Evolutionary conservation across 805 yeast genomes (phyloP), one percentile per base, ranked within the genome.

Genomic region (Zygoascus bituminiphila): DNA sequence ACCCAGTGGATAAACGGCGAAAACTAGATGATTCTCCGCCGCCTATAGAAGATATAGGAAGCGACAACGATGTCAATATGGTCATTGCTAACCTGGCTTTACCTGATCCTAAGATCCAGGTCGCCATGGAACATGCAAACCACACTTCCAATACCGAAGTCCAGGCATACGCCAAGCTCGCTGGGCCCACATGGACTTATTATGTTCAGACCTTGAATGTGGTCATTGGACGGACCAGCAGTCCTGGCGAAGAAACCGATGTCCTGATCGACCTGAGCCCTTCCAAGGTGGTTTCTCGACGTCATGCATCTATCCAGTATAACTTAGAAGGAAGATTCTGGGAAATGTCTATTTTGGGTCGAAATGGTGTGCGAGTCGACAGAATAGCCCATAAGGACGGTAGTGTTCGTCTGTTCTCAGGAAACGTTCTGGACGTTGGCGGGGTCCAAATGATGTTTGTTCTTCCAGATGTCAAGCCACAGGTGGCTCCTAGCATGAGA

Each of bases 371-470:
- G 22, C 82, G 89, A 58, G 79, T 93, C 22, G 96, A 93, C 68
- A 85, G 87, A 25, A 67, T 64, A n/a, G 65, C 74, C 38, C 62
- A 70, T 36, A 66, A 65, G 23, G 72, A 70, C 8, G 58, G 62
- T 10, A 72, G 75, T 2, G 67, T 57, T 26, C 51, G 81, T 10
- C 73, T 93, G 48, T 75, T 76, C 46, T 82, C 94, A 1, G 98
- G 98, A n/a, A 85, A 91, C 38, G 79, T 93, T 15, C 67, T 93
- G 49, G 99, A 93, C 59, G 81, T 93, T 42, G 98, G 98, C 15
- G 97, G 97, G 5, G 88, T 96, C 9, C 98, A 93, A 67, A 93
- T 93, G 98, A 91, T 93, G 95, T 93, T 93, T 62, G 93, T 93
- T 35, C 71, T 93, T 55, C 99, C 99, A 1, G 97, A 89, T 63